Conservation (phyloP, 164 flowering plant species). For the Nymphaea colorata region DNA sequence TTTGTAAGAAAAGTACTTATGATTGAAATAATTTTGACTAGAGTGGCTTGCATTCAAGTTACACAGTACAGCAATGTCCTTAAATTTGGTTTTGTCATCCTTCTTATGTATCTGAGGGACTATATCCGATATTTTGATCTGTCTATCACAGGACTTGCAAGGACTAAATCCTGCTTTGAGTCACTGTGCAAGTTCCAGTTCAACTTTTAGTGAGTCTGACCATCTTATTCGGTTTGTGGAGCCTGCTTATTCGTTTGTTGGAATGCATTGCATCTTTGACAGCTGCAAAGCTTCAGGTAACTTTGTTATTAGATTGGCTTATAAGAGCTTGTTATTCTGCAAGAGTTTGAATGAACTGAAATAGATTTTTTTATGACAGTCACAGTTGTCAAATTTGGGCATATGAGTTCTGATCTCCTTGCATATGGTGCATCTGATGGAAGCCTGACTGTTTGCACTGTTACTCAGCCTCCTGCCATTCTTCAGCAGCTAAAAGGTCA, state of each 20-base stretch:
- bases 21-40: no score
- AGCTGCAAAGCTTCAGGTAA: constrained; percentile 86
- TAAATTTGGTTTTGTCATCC: no score
- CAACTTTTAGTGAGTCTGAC: constrained; percentile 65
- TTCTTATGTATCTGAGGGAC: no score
- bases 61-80: no score
- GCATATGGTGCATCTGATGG: constrained; percentile 99
- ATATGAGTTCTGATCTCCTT: constrained; percentile 89
- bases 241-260: constrained; percentile 95
- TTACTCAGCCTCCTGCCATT: constrained; percentile 66
- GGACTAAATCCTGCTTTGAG: constrained; percentile 38
- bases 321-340: not conserved
- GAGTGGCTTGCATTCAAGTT: no score
- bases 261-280: constrained; percentile 99
- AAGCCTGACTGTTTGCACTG: constrained; percentile 78
- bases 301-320: not conserved
- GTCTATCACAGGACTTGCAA: constrained; percentile 47
- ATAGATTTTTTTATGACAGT: constrained; percentile 26
- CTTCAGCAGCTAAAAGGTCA: constrained; percentile 73
- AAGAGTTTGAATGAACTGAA: not conserved
- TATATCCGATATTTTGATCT: no score
- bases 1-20: no score
- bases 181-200: constrained; percentile 64
- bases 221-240: constrained; percentile 46
- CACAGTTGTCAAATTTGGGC: constrained; percentile 92